Evolutionary conservation across 2,329 filamentous ascomycete species (phyloP), one percentile per base, ranked within the genome.

Genomic region (Aaosphaeria arxii): DNA sequence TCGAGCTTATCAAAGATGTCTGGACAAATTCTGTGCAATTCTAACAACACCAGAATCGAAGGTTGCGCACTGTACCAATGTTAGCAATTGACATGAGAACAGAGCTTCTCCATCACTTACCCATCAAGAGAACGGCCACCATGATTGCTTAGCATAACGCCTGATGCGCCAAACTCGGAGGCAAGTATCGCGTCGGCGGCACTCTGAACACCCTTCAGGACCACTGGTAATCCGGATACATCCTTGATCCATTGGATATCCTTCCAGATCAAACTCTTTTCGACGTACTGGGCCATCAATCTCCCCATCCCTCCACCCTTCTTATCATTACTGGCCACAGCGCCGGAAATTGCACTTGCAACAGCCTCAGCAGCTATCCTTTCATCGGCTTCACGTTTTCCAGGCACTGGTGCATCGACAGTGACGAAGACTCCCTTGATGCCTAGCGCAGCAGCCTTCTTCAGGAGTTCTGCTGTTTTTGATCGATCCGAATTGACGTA

Each of bases 11-110:
- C 75, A 44, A 87, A 82, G 0, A 87, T 74, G 45, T 80, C 72
- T 0, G 84, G 83, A 42, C 79, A 83, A 53, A 77, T 78, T 55
- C 77, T 76, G 52, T 83, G 82, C 51, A 87, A 72, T 67, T 88
- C 84, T 1, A 87, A 65, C 6, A 88, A 59, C 0, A 82, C 76
- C 36, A 86, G 61, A 35, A 87, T 74, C 1, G 79, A 75, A 0
- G 83, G 71, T 2, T 78, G 77, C 0, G 74, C 71, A 5, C 56
- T 61, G 33, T 6, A 24, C 7, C 5, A 42, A 4, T 33, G 4
- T 11, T 28, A 4, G 40, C 9, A 4, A 29, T 2, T 7, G 2
- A n/a, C 43, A 28, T 28, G 13, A 17, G 11, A 5, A 39, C 6
- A 17, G 13, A 39, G 11, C 24, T 11, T 31, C 28, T 6, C 7